Conservation (phyloP, 2,329 filamentous ascomycete species). For the Trichophyton schoenleinii region DNA sequence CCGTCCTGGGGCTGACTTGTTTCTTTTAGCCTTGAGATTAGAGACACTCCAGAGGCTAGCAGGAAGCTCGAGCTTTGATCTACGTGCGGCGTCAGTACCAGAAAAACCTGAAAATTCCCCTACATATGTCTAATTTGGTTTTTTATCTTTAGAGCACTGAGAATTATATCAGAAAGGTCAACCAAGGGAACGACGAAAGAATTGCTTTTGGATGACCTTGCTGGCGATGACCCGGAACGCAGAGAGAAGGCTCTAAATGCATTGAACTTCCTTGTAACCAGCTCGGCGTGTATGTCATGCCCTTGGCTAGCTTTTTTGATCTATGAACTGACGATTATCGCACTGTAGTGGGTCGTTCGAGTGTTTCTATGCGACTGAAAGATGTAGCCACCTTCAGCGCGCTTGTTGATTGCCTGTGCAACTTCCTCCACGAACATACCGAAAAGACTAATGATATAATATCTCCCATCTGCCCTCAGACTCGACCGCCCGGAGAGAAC, state of each 20-base stretch:
- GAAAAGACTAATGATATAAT: slow-evolving; percentile 24
- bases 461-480: slow-evolving; percentile 29
- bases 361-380: slow-evolving; percentile 23
- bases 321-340: neutral
- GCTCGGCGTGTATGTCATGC: slow-evolving; percentile 24
- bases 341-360: slow-evolving; percentile 25
- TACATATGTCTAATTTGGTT: slow-evolving; percentile 16
- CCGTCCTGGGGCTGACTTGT: neutral
- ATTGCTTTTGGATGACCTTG: slow-evolving; percentile 31
- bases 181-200: slow-evolving; percentile 30
- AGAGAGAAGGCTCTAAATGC: slow-evolving; percentile 32
- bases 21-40: slow-evolving; percentile 42
- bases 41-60: slow-evolving; percentile 56
- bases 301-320: neutral
- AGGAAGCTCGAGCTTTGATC: slow-evolving; percentile 58
- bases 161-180: slow-evolving; percentile 35
- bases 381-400: slow-evolving; percentile 28
- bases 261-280: slow-evolving; percentile 32
- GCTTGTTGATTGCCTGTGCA: slow-evolving; percentile 31
- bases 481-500: slow-evolving; percentile 31
- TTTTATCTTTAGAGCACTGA: slow-evolving; percentile 21
- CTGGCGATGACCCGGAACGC: slow-evolving; percentile 25
- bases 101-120: slow-evolving; percentile 7
- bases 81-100: slow-evolving; percentile 53
- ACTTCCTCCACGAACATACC: slow-evolving; percentile 28